These are phyloP conservation scores for Euryodendron excelsum DNA, from an alignment of 148 eudicot species.

Conservation along the genomic window DNA sequence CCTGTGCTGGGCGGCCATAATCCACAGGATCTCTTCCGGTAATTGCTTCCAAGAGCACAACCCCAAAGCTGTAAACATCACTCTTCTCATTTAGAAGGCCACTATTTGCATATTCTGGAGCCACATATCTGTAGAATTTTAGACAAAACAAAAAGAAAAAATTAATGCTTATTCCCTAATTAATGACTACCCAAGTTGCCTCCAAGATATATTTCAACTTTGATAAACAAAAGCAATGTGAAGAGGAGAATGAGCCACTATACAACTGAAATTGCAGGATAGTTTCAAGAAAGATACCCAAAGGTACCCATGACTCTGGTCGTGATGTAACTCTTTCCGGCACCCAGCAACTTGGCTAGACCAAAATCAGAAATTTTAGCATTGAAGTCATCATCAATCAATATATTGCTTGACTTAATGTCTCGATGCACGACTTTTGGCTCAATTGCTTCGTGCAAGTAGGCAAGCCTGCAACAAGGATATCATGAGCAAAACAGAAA, in stretches of 20 bases:
- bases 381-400: conserved; percentile 76
- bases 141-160: not conserved
- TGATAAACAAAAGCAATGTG: conserved; percentile 3
- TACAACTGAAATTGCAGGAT: not conserved
- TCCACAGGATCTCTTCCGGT: conserved; percentile 96
- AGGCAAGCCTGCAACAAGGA: conserved; percentile 69
- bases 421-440: conserved; percentile 97
- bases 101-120: conserved; percentile 97
- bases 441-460: conserved; percentile 94
- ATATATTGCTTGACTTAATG: conserved; percentile 91
- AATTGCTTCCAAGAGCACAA: conserved; percentile 79
- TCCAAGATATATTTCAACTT: not conserved
- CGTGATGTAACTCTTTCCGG: conserved; percentile 84
- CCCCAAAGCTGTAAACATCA: conserved; percentile 89
- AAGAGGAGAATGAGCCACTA: not conserved
- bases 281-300: conserved; percentile 38
- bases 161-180: not conserved
- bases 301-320: conserved; percentile 99
- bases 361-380: conserved; percentile 96
- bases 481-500: conserved; percentile 1
- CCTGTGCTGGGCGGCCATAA: conserved; percentile 76
- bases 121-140: conserved; percentile 61
- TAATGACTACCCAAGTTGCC: not conserved
- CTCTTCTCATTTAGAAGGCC: conserved; percentile 89
- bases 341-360: conserved; percentile 90